Conservation (phyloP, 768 basidiomycete species). For the Pisolithus marmoratus region DNA sequence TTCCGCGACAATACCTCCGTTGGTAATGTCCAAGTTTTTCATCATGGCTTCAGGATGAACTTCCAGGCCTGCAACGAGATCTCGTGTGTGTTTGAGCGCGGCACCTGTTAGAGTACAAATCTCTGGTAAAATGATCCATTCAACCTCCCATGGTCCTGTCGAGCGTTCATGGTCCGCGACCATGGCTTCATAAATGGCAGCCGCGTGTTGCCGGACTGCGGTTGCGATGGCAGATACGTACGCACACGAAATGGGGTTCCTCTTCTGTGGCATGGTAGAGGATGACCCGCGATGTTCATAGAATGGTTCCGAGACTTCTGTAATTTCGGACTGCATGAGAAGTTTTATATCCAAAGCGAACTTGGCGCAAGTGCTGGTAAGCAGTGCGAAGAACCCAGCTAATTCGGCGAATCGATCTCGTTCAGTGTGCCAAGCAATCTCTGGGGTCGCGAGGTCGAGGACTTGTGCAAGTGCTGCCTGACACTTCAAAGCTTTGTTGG, state of each 20-base stretch:
- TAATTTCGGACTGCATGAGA: constrained; percentile 44
- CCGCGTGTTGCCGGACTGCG: constrained; percentile 35
- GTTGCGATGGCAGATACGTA: constrained; percentile 41
- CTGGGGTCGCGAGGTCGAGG: constrained; percentile 18
- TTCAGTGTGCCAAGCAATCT: constrained; percentile 37
- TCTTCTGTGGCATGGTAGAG: constrained; percentile 47
- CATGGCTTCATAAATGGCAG: constrained; percentile 40
- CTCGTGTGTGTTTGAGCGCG: constrained; percentile 31
- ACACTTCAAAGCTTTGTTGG: constrained; percentile 26
- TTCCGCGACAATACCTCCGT: constrained; percentile 38
- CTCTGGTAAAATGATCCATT: constrained; percentile 44
- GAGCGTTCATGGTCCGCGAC: constrained; percentile 45
- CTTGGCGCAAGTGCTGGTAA: constrained; percentile 42
- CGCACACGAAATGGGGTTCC: constrained; percentile 41
- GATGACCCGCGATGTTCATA: constrained; percentile 40
- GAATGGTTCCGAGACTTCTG: constrained; percentile 40
- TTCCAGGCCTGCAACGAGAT: constrained; percentile 34
- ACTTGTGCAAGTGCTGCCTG: constrained; percentile 16
- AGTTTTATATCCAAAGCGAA: constrained; percentile 41
- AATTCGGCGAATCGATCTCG: constrained; percentile 39
- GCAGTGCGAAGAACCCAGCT: constrained; percentile 38
- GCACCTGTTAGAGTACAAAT: constrained; percentile 39
- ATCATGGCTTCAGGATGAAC: constrained; percentile 37
- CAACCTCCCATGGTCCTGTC: constrained; percentile 47
- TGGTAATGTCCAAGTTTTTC: constrained; percentile 34